Evolutionary conservation across 108 stramenopile species (phyloP).

Genomic region (Nannochloropsis salina): DNA sequence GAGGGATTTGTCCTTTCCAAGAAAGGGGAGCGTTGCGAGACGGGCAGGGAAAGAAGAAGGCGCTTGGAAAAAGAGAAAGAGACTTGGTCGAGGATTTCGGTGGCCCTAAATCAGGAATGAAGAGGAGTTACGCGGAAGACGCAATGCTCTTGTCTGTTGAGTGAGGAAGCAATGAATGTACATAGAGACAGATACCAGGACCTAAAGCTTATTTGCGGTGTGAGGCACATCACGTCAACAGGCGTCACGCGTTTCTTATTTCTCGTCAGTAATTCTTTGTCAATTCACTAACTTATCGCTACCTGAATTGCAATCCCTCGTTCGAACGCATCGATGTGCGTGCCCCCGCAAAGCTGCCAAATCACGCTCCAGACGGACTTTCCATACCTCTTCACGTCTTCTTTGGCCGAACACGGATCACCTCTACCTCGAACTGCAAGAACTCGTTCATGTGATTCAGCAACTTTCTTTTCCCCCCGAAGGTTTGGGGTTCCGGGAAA

Average conservation of each 20-base stretch:
- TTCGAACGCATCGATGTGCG: too few relatives aligned
- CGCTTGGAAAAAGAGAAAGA: neutral
- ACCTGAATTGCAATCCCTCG: too few relatives aligned
- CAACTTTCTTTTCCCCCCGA: neutral
- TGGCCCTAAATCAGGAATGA: neutral
- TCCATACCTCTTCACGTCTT: neutral
- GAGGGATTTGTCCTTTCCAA: neutral
- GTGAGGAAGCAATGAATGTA: too few relatives aligned
- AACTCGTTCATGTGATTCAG: neutral
- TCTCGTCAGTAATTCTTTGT: too few relatives aligned
- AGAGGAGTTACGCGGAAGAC: neutral
- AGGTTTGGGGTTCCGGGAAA: neutral
- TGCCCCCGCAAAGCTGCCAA: too few relatives aligned
- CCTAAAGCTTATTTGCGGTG: too few relatives aligned
- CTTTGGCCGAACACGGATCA: neutral
- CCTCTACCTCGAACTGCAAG: constrained; percentile 10
- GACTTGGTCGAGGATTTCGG: neutral
- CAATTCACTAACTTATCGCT: too few relatives aligned
- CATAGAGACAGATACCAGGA: too few relatives aligned
- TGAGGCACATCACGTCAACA: too few relatives aligned
- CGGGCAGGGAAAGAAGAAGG: neutral
- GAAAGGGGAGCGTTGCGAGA: constrained; percentile 13
- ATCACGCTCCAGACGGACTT: neutral
- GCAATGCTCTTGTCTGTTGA: too few relatives aligned
- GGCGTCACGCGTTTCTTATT: too few relatives aligned